phyloP scores from a whole-genome alignment of 371 early-diverging fungal species.

The Mucor lusitanicus region DNA sequence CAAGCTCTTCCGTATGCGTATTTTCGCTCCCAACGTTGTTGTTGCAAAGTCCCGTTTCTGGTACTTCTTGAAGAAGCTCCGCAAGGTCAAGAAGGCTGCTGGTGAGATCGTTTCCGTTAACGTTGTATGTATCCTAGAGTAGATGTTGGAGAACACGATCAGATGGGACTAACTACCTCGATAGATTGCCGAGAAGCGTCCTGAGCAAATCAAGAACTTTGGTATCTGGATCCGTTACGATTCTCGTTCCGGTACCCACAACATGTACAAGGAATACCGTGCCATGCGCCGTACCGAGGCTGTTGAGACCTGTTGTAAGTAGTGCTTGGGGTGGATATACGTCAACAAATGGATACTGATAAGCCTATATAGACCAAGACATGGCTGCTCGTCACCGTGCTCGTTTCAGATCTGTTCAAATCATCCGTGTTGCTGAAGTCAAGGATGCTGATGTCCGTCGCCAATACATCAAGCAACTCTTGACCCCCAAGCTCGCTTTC shows the following conservation, averaged over 20 bases:
- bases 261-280: conserved; percentile 99
- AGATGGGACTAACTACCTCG: too few relatives aligned
- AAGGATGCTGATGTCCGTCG: conserved; percentile 92
- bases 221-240: conserved; percentile 99
- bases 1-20: conserved; percentile 97
- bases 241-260: conserved; percentile 99
- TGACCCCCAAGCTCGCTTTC: conserved; percentile 91
- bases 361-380: conserved; percentile 80
- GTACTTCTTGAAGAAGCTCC: conserved; percentile 98
- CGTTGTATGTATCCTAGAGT: conserved; percentile 60
- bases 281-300: conserved; percentile 94
- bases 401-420: conserved; percentile 96
- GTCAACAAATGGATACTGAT: background rate
- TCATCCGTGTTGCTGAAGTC: conserved; percentile 96
- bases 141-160: background rate
- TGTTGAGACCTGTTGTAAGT: conserved; percentile 89
- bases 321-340: background rate
- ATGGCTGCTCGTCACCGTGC: conserved; percentile 99
- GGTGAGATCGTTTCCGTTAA: conserved; percentile 98
- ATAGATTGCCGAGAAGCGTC: conserved; percentile 94
- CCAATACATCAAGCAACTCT: conserved; percentile 96
- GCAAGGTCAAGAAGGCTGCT: conserved; percentile 98
- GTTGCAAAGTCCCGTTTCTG: conserved; percentile 99
- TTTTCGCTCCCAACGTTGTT: conserved; percentile 99
- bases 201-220: conserved; percentile 97